phyloP scores from a whole-genome alignment of 305 asterid genomes.

The Rubia balearica region DNA sequence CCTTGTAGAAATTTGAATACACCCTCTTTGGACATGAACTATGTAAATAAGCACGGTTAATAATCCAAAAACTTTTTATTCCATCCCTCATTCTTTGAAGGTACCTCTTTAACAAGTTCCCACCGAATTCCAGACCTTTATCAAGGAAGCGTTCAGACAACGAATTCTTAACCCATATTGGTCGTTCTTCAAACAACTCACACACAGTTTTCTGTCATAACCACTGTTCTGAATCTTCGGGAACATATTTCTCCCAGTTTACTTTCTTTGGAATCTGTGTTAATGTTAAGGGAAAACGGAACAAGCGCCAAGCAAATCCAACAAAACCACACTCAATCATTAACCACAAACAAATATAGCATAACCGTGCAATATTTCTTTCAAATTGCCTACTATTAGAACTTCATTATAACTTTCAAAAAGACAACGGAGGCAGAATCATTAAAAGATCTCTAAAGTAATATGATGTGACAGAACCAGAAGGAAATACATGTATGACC shows the following conservation, averaged over 20 bases:
- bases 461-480: not conserved
- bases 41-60: no score
- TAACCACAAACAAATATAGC: not conserved
- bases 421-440: not conserved
- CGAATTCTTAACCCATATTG: constrained; percentile 73
- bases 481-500: not conserved
- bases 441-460: not conserved
- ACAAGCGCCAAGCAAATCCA: constrained; percentile 2
- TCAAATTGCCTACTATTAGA: not conserved
- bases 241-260: constrained; percentile 66
- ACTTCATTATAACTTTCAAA: not conserved
- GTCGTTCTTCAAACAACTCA: constrained; percentile 80
- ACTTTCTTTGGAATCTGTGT: constrained; percentile 87
- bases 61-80: no score
- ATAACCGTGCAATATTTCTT: not conserved
- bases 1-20: no score
- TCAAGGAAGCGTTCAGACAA: constrained; percentile 53
- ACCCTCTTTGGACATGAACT: no score
- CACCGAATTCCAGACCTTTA: constrained; percentile 46
- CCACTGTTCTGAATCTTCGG: constrained; percentile 62
- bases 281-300: constrained; percentile 54
- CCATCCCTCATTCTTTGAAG: no score
- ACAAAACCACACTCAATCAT: not conserved
- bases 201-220: constrained; percentile 63
- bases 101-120: constrained; percentile 62